Base-by-base conservation (phyloP, 2,329 filamentous ascomycete genomes). In the Graphilbum ipis-grandicollis region DNA sequence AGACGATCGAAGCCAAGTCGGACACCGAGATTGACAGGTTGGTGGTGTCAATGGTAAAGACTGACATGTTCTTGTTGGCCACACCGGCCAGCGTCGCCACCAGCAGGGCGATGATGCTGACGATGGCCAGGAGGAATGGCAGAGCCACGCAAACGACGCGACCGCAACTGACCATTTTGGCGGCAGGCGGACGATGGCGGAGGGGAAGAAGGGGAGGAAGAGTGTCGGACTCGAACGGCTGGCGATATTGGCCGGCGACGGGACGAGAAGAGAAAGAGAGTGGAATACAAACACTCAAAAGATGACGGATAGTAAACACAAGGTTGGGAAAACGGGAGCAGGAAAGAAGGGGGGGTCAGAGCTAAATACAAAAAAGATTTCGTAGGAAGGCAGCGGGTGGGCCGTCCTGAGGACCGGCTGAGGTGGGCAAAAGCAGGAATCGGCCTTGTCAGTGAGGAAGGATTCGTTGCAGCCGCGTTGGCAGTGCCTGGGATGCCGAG, bases 131-230 rank as follows among this genome's bases (percentile, higher is more conserved):
- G 45, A 72, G 64, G 59, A 93, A 85, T 42, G 88, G 88, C 63
- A 85, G 64, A 58, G 81, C 71, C 59, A 96, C 90, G 60, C 85
- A 94, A 55, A 81, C 63, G 50, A 88, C 73, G 52, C 88, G 74
- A 47, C 83, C 86, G 52, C 71, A 66, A 44, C 53, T 54, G 39
- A 45, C 44, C 52, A 50, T 52, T 39, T 41, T 51, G 38, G 38
- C 30, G 37, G 42, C 8, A n/a, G n/a, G n/a, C n/a, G n/a, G n/a
- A n/a, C n/a, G 14, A 21, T 25, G 34, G 25, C n/a, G 14, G 17
- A 31, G 18, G 19, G 12, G 22, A 12, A 9, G 6, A 15, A 10
- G n/a, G 9, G 26, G 31, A n/a, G 17, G 15, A 17, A 29, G 23
- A 28, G 5, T 23, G 6, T n/a, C n/a, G n/a, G n/a, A n/a, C n/a